Evolutionary conservation across 768 basidiomycete species (phyloP).

Genomic region (Boletus rubropictus): DNA sequence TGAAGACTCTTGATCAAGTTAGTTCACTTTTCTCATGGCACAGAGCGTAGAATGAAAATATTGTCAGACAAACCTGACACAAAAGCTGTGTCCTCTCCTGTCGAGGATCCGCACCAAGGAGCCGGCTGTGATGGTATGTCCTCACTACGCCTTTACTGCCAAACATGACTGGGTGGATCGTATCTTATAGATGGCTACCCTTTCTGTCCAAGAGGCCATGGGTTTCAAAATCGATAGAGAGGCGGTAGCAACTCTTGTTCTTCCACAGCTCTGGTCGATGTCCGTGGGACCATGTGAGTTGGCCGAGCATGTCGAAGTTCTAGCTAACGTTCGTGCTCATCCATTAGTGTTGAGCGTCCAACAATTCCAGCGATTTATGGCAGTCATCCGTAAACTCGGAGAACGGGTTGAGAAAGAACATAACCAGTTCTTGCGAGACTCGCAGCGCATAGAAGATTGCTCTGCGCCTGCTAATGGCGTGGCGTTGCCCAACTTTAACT

Average conservation of each 20-base stretch:
- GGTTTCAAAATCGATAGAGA: slow-evolving; percentile 91
- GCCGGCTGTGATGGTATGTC: slow-evolving; percentile 80
- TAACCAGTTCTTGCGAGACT: slow-evolving; percentile 85
- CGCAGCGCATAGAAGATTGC: slow-evolving; percentile 82
- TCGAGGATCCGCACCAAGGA: slow-evolving; percentile 96
- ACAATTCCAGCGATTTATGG: slow-evolving; percentile 94
- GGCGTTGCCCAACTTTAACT: slow-evolving; percentile 33
- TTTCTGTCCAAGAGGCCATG: slow-evolving; percentile 93
- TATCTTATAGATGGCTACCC: slow-evolving; percentile 66
- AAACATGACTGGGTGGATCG: neutral
- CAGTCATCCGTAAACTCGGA: slow-evolving; percentile 66
- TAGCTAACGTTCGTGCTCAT: slow-evolving; percentile 1
- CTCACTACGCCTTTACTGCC: neutral
- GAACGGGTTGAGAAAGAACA: slow-evolving; percentile 93
- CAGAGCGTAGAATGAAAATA: neutral
- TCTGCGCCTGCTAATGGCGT: slow-evolving; percentile 46
- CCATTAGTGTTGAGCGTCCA: slow-evolving; percentile 63
- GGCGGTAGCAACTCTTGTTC: slow-evolving; percentile 80
- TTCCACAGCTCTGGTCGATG: slow-evolving; percentile 96
- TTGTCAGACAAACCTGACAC: slow-evolving; percentile 75
- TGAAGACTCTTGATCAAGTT: slow-evolving; percentile 86
- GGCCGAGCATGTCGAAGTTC: neutral
- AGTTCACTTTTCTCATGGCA: slow-evolving; percentile 6
- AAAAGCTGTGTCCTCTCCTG: slow-evolving; percentile 90
- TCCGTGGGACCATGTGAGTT: slow-evolving; percentile 86